phyloP scores from a whole-genome alignment of 148 eudicot genomes.

The Cornus suecica region DNA sequence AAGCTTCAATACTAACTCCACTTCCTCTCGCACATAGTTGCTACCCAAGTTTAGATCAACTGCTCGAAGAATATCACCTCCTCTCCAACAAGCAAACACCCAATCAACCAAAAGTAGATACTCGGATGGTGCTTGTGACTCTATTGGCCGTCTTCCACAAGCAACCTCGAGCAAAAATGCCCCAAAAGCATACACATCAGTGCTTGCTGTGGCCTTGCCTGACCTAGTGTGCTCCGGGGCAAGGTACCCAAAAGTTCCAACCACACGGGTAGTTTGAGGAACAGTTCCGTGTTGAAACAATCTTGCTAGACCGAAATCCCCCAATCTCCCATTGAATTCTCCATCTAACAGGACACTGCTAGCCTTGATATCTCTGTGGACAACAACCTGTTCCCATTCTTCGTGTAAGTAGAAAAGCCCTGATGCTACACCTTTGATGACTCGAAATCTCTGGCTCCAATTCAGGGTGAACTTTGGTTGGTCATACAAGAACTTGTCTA shows the following conservation, averaged over 20 bases:
- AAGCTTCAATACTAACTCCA: constrained; percentile 33
- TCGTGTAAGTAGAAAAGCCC: constrained; percentile 36
- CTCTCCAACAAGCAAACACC: constrained; percentile 14
- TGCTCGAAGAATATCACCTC: background rate
- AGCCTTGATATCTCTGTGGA: constrained; percentile 41
- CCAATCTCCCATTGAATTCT: constrained; percentile 32
- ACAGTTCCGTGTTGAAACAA: constrained; percentile 31
- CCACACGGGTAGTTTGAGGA: constrained; percentile 30
- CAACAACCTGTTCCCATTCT: constrained; percentile 35
- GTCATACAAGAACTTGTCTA: constrained; percentile 28
- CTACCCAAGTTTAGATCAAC: constrained; percentile 11
- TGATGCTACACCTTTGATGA: constrained; percentile 39
- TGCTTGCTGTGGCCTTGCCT: constrained; percentile 35
- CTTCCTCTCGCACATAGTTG: constrained; percentile 11
- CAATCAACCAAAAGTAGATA: constrained; percentile 16
- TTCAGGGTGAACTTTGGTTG: constrained; percentile 18
- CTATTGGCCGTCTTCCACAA: constrained; percentile 38
- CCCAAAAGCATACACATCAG: constrained; percentile 44
- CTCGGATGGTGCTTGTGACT: constrained; percentile 13
- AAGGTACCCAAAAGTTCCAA: constrained; percentile 40
- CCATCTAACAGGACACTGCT: constrained; percentile 37
- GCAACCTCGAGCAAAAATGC: constrained; percentile 34
- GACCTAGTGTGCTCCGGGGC: constrained; percentile 36
- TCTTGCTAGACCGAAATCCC: constrained; percentile 44
- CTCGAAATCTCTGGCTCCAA: constrained; percentile 34